Evolutionary conservation across 257 asterid genomes (phyloP), one percentile per base, ranked within the genome.

Genomic region (Cruciata laevipes): DNA sequence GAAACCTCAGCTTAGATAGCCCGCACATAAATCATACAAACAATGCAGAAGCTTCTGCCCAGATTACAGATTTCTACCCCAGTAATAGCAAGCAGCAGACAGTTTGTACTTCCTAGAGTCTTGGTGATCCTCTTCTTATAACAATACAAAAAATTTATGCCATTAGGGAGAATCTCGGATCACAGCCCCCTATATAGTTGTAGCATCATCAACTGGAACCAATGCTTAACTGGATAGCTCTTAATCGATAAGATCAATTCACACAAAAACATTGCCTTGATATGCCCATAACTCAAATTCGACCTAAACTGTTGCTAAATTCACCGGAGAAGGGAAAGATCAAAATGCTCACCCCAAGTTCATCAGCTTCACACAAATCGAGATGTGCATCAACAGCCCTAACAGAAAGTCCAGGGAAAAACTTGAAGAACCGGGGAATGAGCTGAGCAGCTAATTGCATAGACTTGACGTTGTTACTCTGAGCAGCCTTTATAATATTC

Each of bases 331-430:
- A 35, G 3, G 58, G 52, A 32, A n/a, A 51, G 63, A 13, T 57
- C 5, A 35, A 62, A 55, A 59, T 58, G 56, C 95, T 71, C n/a
- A 91, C 98, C 90, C 89, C 98, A 68, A 91, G 86, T 76, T 91
- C 98, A 63, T 91, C 96, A 64, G 95, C 95, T 82, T 91, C 98
- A 70, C 96, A 91, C 77, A 91, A 83, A 83, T 91, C 98, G 42
- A 91, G 96, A 69, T 91, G 98, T 31, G 95, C 95, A 73, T 91
- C 90, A 16, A 91, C 92, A 5, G 98, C 96, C 65, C 68, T 80
- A 63, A 62, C 89, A 20, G 95, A 89, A 47, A 83, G 83, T 52
- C 75, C 73, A 3, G 96, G 98, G 63, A 91, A 91, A 67, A 72
- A 75, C 86, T 91, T 91, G 82, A 91, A 91, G 76, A 83, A 91